Evolutionary conservation across 1,139 yeast genomes (phyloP).

Genomic region (Protomyces inundatus): DNA sequence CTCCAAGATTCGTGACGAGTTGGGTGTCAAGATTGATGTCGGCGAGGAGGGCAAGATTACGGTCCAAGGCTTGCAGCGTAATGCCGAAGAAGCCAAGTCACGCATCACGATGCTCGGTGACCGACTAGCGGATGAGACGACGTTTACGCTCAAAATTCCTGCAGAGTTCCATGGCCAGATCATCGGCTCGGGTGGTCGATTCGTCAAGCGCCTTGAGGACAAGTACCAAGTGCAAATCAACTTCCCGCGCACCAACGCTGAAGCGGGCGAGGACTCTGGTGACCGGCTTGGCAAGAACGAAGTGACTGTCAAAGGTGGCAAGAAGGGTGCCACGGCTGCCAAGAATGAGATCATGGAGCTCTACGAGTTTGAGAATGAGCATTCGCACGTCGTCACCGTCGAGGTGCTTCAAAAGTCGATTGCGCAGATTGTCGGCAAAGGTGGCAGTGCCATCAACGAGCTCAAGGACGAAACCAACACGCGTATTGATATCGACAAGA

Average conservation of each 20-base stretch:
- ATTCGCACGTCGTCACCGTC: conserved; percentile 62
- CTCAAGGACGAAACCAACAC: conserved; percentile 77
- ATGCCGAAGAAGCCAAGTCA: conserved; percentile 68
- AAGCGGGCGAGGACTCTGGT: conserved; percentile 36
- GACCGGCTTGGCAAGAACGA: conserved; percentile 47
- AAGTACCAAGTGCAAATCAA: conserved; percentile 77
- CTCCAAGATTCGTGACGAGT: conserved; percentile 66
- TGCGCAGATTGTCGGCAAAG: conserved; percentile 81
- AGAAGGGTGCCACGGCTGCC: conserved; percentile 80
- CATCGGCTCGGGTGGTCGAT: conserved; percentile 78
- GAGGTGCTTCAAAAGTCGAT: conserved; percentile 67
- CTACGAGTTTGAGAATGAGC: conserved; percentile 79
- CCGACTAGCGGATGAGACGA: conserved; percentile 76
- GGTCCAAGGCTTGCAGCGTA: conserved; percentile 71
- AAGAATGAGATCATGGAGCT: conserved; percentile 80
- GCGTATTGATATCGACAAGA: conserved; percentile 60
- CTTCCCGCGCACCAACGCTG: conserved; percentile 51
- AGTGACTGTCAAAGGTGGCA: conserved; percentile 82
- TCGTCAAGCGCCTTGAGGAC: conserved; percentile 79
- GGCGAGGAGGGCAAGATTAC: conserved; percentile 51
- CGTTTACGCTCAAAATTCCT: conserved; percentile 63
- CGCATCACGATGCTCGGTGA: conserved; percentile 57
- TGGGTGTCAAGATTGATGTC: conserved; percentile 72
- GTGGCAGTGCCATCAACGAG: conserved; percentile 78
- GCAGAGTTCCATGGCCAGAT: conserved; percentile 71